phyloP scores from a whole-genome alignment of 495 filamentous ascomycete genomes.

The Annulohypoxylon moriforme region DNA sequence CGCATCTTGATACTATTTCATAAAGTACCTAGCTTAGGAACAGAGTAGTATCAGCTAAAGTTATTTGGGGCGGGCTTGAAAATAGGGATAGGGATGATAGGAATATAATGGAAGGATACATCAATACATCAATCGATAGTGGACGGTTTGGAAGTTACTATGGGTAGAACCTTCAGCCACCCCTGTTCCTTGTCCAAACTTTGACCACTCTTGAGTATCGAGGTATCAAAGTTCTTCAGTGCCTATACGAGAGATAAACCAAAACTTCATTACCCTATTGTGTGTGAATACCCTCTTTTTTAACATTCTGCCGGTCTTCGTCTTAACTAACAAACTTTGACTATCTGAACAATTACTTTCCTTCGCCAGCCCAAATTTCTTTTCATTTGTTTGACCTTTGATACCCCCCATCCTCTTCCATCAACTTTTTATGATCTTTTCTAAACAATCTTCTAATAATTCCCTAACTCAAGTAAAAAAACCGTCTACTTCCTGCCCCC shows the following conservation, averaged over 20 bases:
- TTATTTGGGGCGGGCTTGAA: not conserved
- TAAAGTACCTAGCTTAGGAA: slow-evolving; percentile 2
- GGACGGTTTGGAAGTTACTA: slow-evolving; percentile 1
- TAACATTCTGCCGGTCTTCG: slow-evolving; percentile 39
- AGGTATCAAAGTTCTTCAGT: slow-evolving; percentile 43
- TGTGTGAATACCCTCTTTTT: slow-evolving; percentile 43
- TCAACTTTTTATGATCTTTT: slow-evolving; percentile 24
- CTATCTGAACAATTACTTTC: slow-evolving; percentile 37
- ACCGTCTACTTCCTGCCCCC: slow-evolving; percentile 4
- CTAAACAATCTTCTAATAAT: slow-evolving; percentile 27
- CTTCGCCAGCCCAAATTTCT: slow-evolving; percentile 31
- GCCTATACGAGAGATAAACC: slow-evolving; percentile 41
- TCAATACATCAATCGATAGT: slow-evolving; percentile 2
- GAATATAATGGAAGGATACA: not conserved
- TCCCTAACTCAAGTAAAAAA: slow-evolving; percentile 22
- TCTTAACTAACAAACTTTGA: slow-evolving; percentile 37
- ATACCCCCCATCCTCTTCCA: slow-evolving; percentile 42
- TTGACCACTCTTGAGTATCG: slow-evolving; percentile 23
- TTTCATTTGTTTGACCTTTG: slow-evolving; percentile 43
- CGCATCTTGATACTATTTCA: not conserved
- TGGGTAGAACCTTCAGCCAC: not conserved
- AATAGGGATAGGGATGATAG: slow-evolving; percentile 1
- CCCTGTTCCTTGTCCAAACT: slow-evolving; percentile 31
- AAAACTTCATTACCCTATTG: slow-evolving; percentile 40
- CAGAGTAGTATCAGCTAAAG: not conserved